Evolutionary conservation across 1,284 basidiomycete species (phyloP).

Genomic region (Trametes pubescens): DNA sequence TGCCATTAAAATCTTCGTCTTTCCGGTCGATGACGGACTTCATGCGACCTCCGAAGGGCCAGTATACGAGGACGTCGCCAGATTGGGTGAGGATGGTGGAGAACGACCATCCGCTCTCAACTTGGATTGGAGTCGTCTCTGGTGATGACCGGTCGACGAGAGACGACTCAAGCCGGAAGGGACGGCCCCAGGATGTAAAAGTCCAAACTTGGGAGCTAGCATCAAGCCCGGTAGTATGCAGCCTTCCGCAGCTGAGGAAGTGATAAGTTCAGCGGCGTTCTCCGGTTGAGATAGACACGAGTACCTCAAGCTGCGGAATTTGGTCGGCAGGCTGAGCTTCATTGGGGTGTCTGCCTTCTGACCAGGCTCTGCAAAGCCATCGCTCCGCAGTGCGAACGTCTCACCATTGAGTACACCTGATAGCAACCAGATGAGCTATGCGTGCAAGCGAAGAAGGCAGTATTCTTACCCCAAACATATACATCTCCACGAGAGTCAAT

Average conservation of each 20-base stretch:
- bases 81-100: slow-evolving; percentile 73
- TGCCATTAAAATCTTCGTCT: slow-evolving; percentile 56
- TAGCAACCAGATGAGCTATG: slow-evolving; percentile 1
- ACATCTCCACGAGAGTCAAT: slow-evolving; percentile 77
- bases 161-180: slow-evolving; percentile 65
- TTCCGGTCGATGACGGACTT: slow-evolving; percentile 47
- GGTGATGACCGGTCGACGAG: slow-evolving; percentile 53
- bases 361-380: slow-evolving; percentile 64
- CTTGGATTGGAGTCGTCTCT: slow-evolving; percentile 65
- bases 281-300: not conserved
- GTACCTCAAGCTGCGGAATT: slow-evolving; percentile 71
- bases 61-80: slow-evolving; percentile 81
- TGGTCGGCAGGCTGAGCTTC: slow-evolving; percentile 61
- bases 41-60: slow-evolving; percentile 64
- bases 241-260: slow-evolving; percentile 68
- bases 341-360: slow-evolving; percentile 61
- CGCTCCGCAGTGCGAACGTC: slow-evolving; percentile 48
- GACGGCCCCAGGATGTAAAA: slow-evolving; percentile 77
- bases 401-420: slow-evolving; percentile 70
- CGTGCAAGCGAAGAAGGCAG: not conserved
- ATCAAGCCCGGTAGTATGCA: slow-evolving; percentile 76
- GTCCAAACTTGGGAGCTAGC: slow-evolving; percentile 68
- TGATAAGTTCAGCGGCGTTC: not conserved
- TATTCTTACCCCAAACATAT: slow-evolving; percentile 81
- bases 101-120: slow-evolving; percentile 85